These are phyloP conservation scores for Amniculicola lignicola DNA, from an alignment of 495 filamentous ascomycete genomes.

Conservation along the genomic window DNA sequence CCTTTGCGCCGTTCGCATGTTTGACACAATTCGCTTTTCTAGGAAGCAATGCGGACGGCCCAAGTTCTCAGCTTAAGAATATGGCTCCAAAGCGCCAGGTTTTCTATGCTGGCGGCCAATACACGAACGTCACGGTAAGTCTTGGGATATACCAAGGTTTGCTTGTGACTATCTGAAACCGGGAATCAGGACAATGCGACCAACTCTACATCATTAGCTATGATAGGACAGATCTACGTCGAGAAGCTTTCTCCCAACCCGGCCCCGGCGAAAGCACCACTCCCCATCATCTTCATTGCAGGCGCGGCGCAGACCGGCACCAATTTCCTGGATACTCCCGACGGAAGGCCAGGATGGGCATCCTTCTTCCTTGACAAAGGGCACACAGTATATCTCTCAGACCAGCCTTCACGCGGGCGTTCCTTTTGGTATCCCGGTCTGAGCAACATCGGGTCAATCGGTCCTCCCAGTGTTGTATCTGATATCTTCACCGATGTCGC, in stretches of 20 bases:
- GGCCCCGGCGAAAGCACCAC: not conserved
- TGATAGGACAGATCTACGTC: not conserved
- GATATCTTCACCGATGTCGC: constrained; percentile 44
- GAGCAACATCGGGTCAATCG: not conserved
- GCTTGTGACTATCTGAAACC: no score
- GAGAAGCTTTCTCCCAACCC: not conserved
- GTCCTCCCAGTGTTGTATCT: not conserved
- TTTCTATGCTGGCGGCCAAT: constrained; percentile 1
- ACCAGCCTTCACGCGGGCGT: not conserved
- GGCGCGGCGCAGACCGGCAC: not conserved
- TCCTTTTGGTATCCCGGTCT: not conserved
- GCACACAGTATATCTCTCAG: not conserved
- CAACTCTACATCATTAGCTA: not conserved
- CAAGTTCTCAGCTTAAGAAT: not conserved
- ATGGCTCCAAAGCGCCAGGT: not conserved
- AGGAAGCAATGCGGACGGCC: not conserved
- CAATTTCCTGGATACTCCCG: not conserved
- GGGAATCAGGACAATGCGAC: no score
- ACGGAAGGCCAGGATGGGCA: not conserved
- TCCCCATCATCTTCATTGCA: not conserved
- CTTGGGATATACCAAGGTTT: no score
- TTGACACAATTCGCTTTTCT: not conserved
- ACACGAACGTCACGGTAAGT: not conserved
- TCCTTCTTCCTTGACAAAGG: not conserved
- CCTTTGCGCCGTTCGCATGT: not conserved